Evolutionary conservation across 2,329 filamentous ascomycete species (phyloP).

Genomic region (Talaromyces marneffei): DNA sequence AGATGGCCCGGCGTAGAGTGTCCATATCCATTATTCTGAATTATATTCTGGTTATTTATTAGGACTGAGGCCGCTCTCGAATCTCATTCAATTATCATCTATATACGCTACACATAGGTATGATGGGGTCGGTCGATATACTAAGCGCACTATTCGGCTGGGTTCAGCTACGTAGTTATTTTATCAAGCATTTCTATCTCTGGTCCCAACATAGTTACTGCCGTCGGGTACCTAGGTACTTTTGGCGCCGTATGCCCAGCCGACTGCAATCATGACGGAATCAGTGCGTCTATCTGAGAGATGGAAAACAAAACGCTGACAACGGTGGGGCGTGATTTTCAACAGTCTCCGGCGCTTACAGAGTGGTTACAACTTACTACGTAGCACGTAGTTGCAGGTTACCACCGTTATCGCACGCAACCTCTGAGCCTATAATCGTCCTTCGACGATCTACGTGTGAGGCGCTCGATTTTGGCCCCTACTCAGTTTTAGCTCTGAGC

Average conservation of each 20-base stretch:
- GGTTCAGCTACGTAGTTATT: no score
- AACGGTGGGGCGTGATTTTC: neutral
- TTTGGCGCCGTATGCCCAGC: neutral
- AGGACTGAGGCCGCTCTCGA: neutral
- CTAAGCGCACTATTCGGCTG: no score
- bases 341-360: no score
- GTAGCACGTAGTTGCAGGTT: no score
- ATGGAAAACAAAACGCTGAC: neutral
- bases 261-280: neutral
- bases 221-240: no score
- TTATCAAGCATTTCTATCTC: no score
- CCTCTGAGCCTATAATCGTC: neutral
- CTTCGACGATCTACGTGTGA: neutral
- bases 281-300: neutral
- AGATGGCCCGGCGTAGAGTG: no score
- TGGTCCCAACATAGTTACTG: no score
- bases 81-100: neutral
- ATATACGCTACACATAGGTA: neutral
- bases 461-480: slow-evolving; percentile 3
- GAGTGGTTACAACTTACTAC: no score
- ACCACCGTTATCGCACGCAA: neutral
- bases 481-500: neutral
- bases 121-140: no score
- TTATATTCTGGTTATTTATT: neutral
- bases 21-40: no score